Evolutionary conservation across 495 filamentous ascomycete species (phyloP).

Genomic region (Penicillium maclennaniae): DNA sequence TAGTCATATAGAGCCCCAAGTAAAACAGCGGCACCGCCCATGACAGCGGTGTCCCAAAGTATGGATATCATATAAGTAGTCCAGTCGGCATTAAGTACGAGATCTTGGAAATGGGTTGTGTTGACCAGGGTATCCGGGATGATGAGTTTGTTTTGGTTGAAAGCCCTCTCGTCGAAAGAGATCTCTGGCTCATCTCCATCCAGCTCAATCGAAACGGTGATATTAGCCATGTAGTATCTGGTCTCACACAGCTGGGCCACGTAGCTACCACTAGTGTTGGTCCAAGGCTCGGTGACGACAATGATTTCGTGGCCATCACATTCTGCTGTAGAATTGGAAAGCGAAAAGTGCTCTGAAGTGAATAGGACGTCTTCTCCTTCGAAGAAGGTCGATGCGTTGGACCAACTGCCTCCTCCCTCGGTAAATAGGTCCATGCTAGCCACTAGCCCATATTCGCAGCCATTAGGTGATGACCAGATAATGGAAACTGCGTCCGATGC

Average conservation of each 20-base stretch:
- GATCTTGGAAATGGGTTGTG: constrained; percentile 11
- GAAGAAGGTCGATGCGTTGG: constrained; percentile 9
- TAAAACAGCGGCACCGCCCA: constrained; percentile 14
- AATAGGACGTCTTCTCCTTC: background rate
- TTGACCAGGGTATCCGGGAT: constrained; percentile 19
- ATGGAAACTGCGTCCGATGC: too few relatives aligned
- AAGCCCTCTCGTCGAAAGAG: constrained; percentile 24
- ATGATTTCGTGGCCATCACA: constrained; percentile 15
- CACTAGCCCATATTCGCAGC: constrained; percentile 14
- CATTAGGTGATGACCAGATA: constrained; percentile 13
- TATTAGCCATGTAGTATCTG: constrained; percentile 30
- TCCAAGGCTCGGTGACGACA: constrained; percentile 17
- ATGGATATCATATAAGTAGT: constrained; percentile 25
- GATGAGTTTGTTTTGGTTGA: constrained; percentile 4
- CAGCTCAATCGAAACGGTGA: constrained; percentile 19
- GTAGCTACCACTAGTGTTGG: background rate
- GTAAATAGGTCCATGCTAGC: background rate
- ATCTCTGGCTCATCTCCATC: constrained; percentile 17
- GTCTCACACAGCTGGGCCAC: constrained; percentile 22
- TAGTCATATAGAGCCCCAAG: constrained; percentile 22
- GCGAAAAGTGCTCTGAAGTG: too few relatives aligned
- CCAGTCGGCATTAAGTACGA: constrained; percentile 18
- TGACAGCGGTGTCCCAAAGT: background rate
- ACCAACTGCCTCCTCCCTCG: constrained; percentile 22
- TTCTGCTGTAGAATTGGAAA: constrained; percentile 5